Base-by-base conservation (phyloP, 2,329 filamentous ascomycete genomes). In the Neospermospora avenae region DNA sequence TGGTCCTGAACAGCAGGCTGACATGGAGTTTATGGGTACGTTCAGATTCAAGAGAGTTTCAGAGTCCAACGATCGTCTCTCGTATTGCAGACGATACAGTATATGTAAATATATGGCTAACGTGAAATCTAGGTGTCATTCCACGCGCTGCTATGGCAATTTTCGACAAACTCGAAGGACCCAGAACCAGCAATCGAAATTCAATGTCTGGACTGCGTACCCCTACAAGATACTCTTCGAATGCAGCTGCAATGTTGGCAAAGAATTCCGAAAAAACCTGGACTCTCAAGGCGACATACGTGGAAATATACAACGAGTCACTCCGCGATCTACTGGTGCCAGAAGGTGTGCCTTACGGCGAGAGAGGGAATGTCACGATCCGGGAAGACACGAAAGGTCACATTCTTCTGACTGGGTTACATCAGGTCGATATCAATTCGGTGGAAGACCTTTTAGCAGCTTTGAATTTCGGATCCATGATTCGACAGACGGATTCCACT, bases 291-390 rank as follows among this genome's bases (percentile, higher is more conserved):
- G 95, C 93, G 11, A 97, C 93, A 1, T 97, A 97, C 72, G 90
- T 97, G 64, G 84, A 98, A 80, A 99, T 99, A 66, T 99, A 99
- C 78, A 98, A 99, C 72, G 95, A 99, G 76, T 90, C 96, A 71
- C 80, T 98, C 31, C 87, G 95, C 68, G 95, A 99, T 79, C 81
- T 99, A 16, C 81, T 99, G 37, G 77, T 96, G 4, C 85, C 91
- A 0, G 93, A 97, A 48, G 76, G 85, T 48, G 83, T 87, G 0
- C 85, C 89, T 0, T 69, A 77, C 5, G 77, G 81, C 63, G 93
- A 98, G 71, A 86, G 95, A 62, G 82, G 82, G 55, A 81, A 82
- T 31, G 93, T 99, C n/a, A 89, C 86, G 2, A 98, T 99, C 65
- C 89, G 95, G 63, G 93, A 99, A 77, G 95, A 99, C 72, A 84